Percentiles rank a stretch among this genome's conserved stretches.
Conservation (phyloP, 2,329 filamentous ascomycete genomes). For the Beauveria brongniartii region DNA sequence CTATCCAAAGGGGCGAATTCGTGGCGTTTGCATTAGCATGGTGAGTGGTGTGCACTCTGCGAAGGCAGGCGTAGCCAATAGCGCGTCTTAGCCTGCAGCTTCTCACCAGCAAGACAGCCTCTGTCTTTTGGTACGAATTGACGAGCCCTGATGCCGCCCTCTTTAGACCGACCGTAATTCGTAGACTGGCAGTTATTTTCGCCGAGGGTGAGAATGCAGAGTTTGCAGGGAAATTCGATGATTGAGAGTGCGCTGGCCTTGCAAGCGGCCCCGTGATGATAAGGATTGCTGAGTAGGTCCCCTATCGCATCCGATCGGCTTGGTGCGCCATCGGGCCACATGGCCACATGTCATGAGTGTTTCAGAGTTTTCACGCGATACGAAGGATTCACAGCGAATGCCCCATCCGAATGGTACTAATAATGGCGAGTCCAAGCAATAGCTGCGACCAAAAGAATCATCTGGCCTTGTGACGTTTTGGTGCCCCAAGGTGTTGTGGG, state of each 20-base stretch:
- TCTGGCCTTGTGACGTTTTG: constrained; percentile 4
- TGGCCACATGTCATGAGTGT: background rate
- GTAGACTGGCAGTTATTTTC: background rate
- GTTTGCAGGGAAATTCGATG: background rate
- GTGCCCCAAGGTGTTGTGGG: constrained; percentile 1
- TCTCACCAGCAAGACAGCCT: background rate
- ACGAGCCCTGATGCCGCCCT: background rate
- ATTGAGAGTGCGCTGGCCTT: background rate
- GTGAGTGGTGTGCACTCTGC: background rate
- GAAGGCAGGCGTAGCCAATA: background rate
- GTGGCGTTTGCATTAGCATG: constrained; percentile 4
- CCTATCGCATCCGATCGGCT: background rate
- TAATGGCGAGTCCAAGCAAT: background rate
- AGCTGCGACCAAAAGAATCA: constrained; percentile 1
- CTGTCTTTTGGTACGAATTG: background rate
- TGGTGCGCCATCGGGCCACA: background rate
- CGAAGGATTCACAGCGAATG: background rate
- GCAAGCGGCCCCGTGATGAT: background rate
- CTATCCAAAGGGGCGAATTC: background rate
- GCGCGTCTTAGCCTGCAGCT: background rate
- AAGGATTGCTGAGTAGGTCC: background rate
- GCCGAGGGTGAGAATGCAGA: background rate
- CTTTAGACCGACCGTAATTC: background rate
- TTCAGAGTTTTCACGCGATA: background rate
- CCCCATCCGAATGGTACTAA: background rate